A percentile compares a stretch with the other conserved stretches of the same genome.
phyloP scores from a whole-genome alignment of 2,329 filamentous ascomycete genomes.

The Diaporthe citrichinensis region DNA sequence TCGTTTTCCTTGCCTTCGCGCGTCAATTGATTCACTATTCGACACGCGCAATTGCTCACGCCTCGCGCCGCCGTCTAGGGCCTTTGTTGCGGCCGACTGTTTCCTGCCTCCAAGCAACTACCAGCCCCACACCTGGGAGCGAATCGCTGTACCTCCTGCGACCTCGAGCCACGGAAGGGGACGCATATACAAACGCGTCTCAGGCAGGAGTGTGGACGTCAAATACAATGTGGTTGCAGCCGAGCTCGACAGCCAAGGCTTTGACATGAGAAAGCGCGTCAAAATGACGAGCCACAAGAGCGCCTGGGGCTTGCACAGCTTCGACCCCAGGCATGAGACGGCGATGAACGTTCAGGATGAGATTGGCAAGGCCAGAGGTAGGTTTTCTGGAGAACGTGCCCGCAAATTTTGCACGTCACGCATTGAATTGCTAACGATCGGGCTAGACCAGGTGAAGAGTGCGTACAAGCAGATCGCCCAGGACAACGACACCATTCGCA shows the following conservation, averaged over 20 bases:
- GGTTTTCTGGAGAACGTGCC: slow-evolving; percentile 5
- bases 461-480: slow-evolving; percentile 31
- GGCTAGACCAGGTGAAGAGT: slow-evolving; percentile 30
- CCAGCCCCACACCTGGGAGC: slow-evolving; percentile 49
- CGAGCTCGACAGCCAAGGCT: slow-evolving; percentile 53
- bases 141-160: slow-evolving; percentile 47
- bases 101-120: slow-evolving; percentile 45
- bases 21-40: background rate
- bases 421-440: background rate
- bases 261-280: slow-evolving; percentile 52
- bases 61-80: slow-evolving; percentile 32
- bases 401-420: background rate
- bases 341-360: slow-evolving; percentile 40
- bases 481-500: slow-evolving; percentile 33
- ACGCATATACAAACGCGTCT: slow-evolving; percentile 52
- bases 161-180: slow-evolving; percentile 38
- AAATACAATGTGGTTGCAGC: slow-evolving; percentile 42
- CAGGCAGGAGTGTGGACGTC: slow-evolving; percentile 35
- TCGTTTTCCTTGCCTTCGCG: background rate
- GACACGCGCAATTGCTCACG: background rate
- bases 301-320: slow-evolving; percentile 52
- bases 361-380: slow-evolving; percentile 47
- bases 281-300: slow-evolving; percentile 50
- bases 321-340: slow-evolving; percentile 44
- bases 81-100: slow-evolving; percentile 44